A percentile compares a stretch with the other conserved stretches of the same genome.
phyloP scores from a whole-genome alignment of 139 green algal species.

The Prasinococcaceae sp. region DNA sequence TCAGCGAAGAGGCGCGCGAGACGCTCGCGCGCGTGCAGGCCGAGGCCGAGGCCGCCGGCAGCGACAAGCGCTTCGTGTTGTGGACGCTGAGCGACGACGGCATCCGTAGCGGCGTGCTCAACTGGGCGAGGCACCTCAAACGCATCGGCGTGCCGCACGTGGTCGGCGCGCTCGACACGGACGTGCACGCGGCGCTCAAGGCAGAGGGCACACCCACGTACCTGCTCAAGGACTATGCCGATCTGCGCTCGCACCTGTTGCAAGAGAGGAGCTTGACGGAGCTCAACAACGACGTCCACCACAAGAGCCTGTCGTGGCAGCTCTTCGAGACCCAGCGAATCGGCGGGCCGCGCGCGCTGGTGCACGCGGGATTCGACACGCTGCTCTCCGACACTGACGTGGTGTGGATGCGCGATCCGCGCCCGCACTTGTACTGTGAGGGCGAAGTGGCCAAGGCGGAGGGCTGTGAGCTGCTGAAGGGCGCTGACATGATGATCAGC shows the following conservation, averaged over 20 bases:
- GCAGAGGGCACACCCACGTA: background rate
- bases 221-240: background rate
- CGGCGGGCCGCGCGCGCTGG: constrained; percentile 16
- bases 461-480: no score
- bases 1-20: no score
- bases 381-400: constrained; percentile 26
- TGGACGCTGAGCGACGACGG: constrained; percentile 15
- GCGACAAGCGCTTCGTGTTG: constrained; percentile 7
- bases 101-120: constrained; percentile 17
- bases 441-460: no score
- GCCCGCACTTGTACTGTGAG: no score
- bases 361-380: constrained; percentile 14
- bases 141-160: constrained; percentile 17
- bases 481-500: no score
- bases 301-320: constrained; percentile 10
- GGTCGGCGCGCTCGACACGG: constrained; percentile 22
- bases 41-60: no score
- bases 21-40: constrained; percentile 8
- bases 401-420: constrained; percentile 26
- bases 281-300: constrained; percentile 5
- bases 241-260: no score
- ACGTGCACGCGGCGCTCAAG: no score
- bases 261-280: background rate
- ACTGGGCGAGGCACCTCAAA: constrained; percentile 19
- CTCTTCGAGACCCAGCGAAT: constrained; percentile 25